Evolutionary conservation across 2,329 filamentous ascomycete genomes (phyloP).

Genomic region (Thielaviopsis euricoi): DNA sequence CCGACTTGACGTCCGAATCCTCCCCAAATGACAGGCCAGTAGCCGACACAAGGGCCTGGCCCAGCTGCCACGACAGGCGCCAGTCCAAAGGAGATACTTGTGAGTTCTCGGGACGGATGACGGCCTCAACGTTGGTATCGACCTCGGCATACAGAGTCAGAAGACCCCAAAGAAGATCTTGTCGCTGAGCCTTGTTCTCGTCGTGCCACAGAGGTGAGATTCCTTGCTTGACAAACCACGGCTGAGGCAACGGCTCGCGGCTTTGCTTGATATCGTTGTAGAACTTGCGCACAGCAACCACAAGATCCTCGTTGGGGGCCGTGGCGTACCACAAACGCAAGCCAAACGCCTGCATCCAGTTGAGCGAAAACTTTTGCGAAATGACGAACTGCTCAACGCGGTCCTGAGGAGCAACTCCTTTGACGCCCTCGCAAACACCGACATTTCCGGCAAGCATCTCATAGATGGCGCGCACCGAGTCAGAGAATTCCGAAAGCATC

Average conservation of each 20-base stretch:
- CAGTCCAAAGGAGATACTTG: slow-evolving; percentile 60
- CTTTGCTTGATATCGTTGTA: slow-evolving; percentile 55
- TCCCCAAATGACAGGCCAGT: slow-evolving; percentile 35
- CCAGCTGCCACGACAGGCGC: slow-evolving; percentile 72
- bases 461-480: slow-evolving; percentile 73
- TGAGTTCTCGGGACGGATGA: slow-evolving; percentile 61
- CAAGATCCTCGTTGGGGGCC: slow-evolving; percentile 49
- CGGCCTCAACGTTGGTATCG: slow-evolving; percentile 43
- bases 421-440: slow-evolving; percentile 66
- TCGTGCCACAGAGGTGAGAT: slow-evolving; percentile 45
- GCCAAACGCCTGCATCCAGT: slow-evolving; percentile 89
- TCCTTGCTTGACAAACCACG: slow-evolving; percentile 50
- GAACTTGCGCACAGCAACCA: slow-evolving; percentile 57
- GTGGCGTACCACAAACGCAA: slow-evolving; percentile 81
- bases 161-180: slow-evolving; percentile 77
- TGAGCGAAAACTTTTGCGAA: slow-evolving; percentile 65
- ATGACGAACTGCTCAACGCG: slow-evolving; percentile 66
- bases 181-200: slow-evolving; percentile 36
- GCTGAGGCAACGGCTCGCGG: slow-evolving; percentile 54
- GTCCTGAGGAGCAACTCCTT: slow-evolving; percentile 59
- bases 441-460: slow-evolving; percentile 79
- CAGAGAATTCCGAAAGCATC: slow-evolving; percentile 72
- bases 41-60: slow-evolving; percentile 42
- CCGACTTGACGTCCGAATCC: slow-evolving; percentile 41
- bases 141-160: slow-evolving; percentile 61